phyloP scores from a whole-genome alignment of 2,329 filamentous ascomycete species.

The Colletotrichum siamense region DNA sequence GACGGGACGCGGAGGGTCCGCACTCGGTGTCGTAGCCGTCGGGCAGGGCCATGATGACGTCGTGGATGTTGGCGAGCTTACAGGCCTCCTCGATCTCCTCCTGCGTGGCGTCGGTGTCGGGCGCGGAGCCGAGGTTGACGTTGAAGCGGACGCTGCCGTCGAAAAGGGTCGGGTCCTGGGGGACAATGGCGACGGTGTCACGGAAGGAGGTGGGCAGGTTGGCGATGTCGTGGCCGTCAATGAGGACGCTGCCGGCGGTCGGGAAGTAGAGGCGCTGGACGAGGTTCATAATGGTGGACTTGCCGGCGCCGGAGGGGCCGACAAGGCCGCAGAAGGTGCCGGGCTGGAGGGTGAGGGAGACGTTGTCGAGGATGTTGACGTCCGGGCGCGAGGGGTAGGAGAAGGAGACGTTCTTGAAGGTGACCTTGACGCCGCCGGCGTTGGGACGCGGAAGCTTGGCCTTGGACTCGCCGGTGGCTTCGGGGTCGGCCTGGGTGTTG shows the following conservation, averaged over 20 bases:
- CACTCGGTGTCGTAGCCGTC: slow-evolving; percentile 71
- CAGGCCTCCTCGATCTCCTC: slow-evolving; percentile 72
- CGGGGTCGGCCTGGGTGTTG: slow-evolving; percentile 54
- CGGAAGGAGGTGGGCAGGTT: slow-evolving; percentile 43
- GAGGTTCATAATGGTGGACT: slow-evolving; percentile 51
- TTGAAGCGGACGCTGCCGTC: slow-evolving; percentile 63
- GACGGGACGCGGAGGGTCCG: slow-evolving; percentile 74
- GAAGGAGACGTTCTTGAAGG: slow-evolving; percentile 62
- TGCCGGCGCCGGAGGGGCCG: slow-evolving; percentile 52
- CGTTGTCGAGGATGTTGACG: slow-evolving; percentile 48
- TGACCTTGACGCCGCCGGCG: slow-evolving; percentile 41
- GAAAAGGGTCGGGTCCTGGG: slow-evolving; percentile 64
- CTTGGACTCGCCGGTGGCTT: slow-evolving; percentile 31
- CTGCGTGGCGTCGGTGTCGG: slow-evolving; percentile 58
- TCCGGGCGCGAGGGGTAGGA: slow-evolving; percentile 65
- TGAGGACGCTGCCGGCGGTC: slow-evolving; percentile 51
- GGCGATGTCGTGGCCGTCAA: slow-evolving; percentile 56
- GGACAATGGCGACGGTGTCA: slow-evolving; percentile 59
- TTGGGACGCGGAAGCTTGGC: slow-evolving; percentile 14
- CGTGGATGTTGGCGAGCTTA: slow-evolving; percentile 72
- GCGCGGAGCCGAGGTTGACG: slow-evolving; percentile 58
- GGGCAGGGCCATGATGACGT: slow-evolving; percentile 67
- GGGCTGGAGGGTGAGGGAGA: slow-evolving; percentile 40
- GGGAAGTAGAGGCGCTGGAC: slow-evolving; percentile 61
- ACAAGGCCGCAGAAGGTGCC: slow-evolving; percentile 47